Evolutionary conservation across 176 grass and related monocot species (phyloP).

Genomic region (Aegilops longissima): DNA sequence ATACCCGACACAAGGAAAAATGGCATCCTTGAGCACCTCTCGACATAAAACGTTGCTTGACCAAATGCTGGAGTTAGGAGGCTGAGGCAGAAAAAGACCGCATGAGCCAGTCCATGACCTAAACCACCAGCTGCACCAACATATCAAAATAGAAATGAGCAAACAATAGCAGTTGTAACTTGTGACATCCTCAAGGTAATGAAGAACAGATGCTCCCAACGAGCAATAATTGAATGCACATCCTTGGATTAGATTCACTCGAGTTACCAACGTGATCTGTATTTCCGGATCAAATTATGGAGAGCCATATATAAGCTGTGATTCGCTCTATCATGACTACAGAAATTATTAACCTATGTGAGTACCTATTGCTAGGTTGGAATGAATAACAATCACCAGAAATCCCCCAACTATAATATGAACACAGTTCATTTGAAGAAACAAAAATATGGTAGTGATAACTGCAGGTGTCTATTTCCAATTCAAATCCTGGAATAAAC

Average conservation of each 20-base stretch:
- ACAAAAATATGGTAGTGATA: background rate
- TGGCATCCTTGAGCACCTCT: constrained; percentile 77
- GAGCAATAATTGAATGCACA: constrained; percentile 13
- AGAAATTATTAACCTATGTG: constrained; percentile 5
- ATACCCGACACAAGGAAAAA: constrained; percentile 90
- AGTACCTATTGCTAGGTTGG: background rate
- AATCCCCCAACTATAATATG: background rate
- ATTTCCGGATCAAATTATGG: background rate
- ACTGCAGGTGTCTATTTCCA: background rate
- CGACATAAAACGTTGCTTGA: constrained; percentile 82
- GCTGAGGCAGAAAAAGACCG: constrained; percentile 91
- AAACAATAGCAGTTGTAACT: background rate
- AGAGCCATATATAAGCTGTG: background rate
- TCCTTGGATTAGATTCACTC: background rate
- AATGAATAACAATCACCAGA: background rate
- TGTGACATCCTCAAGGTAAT: constrained; percentile 4
- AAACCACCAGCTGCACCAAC: constrained; percentile 86
- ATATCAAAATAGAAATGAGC: constrained; percentile 34
- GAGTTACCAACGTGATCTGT: background rate
- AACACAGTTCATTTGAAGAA: background rate
- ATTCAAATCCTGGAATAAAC: background rate
- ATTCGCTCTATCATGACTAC: background rate
- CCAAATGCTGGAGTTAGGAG: constrained; percentile 95
- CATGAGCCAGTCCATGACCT: constrained; percentile 89
- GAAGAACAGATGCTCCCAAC: background rate